These are phyloP conservation scores for Coemansia sp. DNA, from an alignment of 192 early-diverging fungal genomes.

Conservation along the genomic window DNA sequence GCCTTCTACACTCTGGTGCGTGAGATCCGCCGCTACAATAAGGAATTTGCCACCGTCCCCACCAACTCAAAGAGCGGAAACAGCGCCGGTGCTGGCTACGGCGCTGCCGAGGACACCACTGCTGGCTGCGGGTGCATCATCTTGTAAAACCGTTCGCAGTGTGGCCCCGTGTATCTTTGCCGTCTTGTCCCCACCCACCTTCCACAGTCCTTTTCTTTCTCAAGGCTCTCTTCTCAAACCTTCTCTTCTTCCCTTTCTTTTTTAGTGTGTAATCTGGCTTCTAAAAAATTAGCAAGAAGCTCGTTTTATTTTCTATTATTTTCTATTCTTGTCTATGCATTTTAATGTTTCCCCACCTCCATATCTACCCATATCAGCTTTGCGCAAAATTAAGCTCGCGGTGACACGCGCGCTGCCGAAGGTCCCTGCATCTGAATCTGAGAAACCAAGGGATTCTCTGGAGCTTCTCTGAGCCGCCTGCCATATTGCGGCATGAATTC, in stretches of 20 bases:
- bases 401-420: too few species aligned
- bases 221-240: not conserved
- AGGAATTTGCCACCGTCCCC: constrained; percentile 57
- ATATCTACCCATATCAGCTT: too few species aligned
- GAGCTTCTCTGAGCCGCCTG: too few species aligned
- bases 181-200: not conserved
- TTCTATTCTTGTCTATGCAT: constrained; percentile 1
- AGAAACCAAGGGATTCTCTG: too few species aligned
- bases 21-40: constrained; percentile 77
- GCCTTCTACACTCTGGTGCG: constrained; percentile 85
- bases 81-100: constrained; percentile 14
- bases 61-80: constrained; percentile 10
- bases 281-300: too few species aligned
- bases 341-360: too few species aligned
- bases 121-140: constrained; percentile 61
- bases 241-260: constrained; percentile 3
- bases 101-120: constrained; percentile 34
- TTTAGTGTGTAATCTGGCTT: constrained; percentile 1
- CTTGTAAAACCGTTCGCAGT: too few species aligned
- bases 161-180: too few species aligned
- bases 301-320: constrained; percentile 2
- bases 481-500: too few species aligned
- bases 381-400: too few species aligned
- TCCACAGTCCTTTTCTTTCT: constrained; percentile 1
- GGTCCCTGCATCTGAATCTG: too few species aligned